Evolutionary conservation across 169 alveolate species (phyloP).

Genomic region (Eimeria sp.): DNA sequence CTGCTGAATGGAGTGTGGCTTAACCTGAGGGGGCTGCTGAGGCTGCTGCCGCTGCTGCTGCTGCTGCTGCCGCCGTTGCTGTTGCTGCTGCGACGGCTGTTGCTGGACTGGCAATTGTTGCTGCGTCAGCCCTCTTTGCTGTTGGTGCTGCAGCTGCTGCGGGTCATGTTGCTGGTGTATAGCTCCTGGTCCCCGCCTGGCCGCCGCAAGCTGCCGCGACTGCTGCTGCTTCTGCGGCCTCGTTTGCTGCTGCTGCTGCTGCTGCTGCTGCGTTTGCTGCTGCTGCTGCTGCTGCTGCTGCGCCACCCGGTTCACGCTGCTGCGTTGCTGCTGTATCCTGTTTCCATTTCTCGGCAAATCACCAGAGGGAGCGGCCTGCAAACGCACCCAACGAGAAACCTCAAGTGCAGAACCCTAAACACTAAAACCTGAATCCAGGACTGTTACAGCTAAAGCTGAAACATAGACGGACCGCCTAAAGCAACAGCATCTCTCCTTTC

Average conservation of each 20-base stretch:
- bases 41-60: not conserved
- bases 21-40: not conserved
- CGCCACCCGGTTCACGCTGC: not conserved
- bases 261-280: constrained; percentile 11
- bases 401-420: not conserved
- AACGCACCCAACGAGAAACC: not conserved
- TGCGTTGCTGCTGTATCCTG: not conserved
- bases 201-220: not conserved
- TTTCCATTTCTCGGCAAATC: not conserved
- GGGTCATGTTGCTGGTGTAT: not conserved
- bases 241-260: constrained; percentile 16
- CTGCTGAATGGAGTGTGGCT: not conserved
- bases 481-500: not conserved
- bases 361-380: not conserved
- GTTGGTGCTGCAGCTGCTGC: constrained; percentile 9
- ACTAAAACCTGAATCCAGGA: not conserved
- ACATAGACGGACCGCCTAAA: not conserved
- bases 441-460: not conserved
- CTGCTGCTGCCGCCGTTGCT: not conserved
- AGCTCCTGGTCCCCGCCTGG: not conserved
- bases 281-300: constrained; percentile 52
- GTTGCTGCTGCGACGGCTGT: not conserved
- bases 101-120: not conserved
- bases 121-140: not conserved
- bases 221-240: constrained; percentile 4